Base-by-base conservation (phyloP, 371 early-diverging fungal genomes). In the Mucor velutinosus region DNA sequence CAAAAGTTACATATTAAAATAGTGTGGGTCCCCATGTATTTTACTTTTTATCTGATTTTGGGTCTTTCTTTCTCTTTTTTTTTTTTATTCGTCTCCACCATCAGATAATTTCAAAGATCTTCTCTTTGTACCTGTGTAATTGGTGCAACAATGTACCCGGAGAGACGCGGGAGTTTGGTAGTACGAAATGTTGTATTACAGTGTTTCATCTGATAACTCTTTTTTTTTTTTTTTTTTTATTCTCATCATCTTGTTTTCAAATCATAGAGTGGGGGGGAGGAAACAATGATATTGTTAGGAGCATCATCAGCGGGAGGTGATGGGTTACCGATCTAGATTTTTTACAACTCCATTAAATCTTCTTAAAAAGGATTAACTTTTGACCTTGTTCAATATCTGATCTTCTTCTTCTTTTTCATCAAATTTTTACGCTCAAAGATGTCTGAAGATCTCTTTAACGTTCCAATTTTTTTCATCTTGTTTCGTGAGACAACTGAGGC, bases 381-480 rank as follows among this genome's bases (percentile, higher is more conserved):
- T 19, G 51, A 7, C 51, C 23, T 25, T 51, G 25, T 25, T 51
- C 21, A 25, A 51, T 51, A 51, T 70, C 51, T 59, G 43, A 56
- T 56, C 47, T 49, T 58, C 58, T 64, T 55, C 35, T 41, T 29
- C n/a, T 29, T 57, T 43, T 55, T 58, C 45, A 43, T 19, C 12
- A 64, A 32, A 8, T 51, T 51, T 7, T 51, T 25, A 25, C 51
- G 51, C 21, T 51, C 51, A 45, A 72, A 72, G 56, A 73, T 73
- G 70, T 67, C 71, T 51, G 67, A 64, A 71, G 83, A 83, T 67
- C 74, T 89, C 25, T 94, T 93, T 71, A 87, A 90, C 45, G 84
- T 93, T 7, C 91, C 95, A 4, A 85, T 93, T 66, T 95, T 92
- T 79, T 93, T 95, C 70, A 91, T 94, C 60, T 69, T 94, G 62